Evolutionary conservation across 208 protist species (phyloP).

Genomic region (Acanthamoeba culbertsoni): DNA sequence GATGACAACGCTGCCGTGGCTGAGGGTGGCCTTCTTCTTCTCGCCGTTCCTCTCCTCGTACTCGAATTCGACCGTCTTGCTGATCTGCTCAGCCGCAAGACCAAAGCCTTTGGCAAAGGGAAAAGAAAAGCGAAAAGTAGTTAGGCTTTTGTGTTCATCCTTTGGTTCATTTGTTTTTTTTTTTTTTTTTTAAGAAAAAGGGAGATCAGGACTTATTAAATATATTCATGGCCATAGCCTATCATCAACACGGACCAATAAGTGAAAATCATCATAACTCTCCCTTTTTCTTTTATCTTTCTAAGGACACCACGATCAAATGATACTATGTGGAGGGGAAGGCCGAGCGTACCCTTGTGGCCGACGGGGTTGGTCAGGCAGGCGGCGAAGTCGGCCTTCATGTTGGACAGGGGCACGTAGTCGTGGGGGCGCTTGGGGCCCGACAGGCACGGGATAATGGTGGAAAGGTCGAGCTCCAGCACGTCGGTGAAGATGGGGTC

Average conservation of each 20-base stretch:
- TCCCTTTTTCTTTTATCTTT: too few species aligned
- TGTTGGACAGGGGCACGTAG: conserved; percentile 89
- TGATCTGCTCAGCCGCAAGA: neutral
- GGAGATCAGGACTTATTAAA: conserved; percentile 23
- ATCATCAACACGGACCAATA: conserved; percentile 42
- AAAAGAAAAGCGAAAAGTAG: neutral
- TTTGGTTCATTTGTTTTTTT: too few species aligned
- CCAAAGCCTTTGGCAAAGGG: neutral
- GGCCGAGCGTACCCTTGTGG: conserved; percentile 90
- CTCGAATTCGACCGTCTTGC: conserved; percentile 11
- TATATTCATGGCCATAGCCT: conserved; percentile 33
- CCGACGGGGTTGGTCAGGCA: conserved; percentile 90
- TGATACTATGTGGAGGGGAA: too few species aligned
- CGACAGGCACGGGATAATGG: conserved; percentile 73
- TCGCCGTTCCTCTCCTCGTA: conserved; percentile 40
- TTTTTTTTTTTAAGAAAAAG: too few species aligned
- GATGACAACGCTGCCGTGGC: conserved; percentile 93
- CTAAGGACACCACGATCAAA: too few species aligned
- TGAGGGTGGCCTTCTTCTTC: conserved; percentile 12
- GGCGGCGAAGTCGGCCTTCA: conserved; percentile 91
- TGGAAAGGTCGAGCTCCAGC: conserved; percentile 91
- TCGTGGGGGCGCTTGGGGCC: conserved; percentile 95
- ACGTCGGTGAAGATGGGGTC: conserved; percentile 79
- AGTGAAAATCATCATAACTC: conserved; percentile 24
- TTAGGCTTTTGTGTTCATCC: too few species aligned